phyloP scores from a whole-genome alignment of 495 filamentous ascomycete genomes.

The Penicillium bialowiezense region DNA sequence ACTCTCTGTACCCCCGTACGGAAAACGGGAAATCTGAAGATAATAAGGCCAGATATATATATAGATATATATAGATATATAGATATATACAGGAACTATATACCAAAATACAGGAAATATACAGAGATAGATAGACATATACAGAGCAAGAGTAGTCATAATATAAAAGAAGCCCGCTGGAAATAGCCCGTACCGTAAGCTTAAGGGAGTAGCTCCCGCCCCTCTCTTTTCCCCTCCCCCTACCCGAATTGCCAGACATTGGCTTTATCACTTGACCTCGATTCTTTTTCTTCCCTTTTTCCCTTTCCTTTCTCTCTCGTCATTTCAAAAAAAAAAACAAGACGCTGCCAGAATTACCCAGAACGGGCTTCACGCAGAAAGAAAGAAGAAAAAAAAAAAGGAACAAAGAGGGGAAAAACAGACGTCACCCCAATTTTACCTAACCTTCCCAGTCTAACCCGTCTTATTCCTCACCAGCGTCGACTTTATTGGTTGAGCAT shows the following conservation, averaged over 20 bases:
- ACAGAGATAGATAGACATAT: no score
- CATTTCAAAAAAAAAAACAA: no score
- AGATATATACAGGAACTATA: no score
- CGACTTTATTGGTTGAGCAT: slow-evolving; percentile 10
- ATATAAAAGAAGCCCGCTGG: no score
- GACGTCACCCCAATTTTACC: slow-evolving; percentile 7
- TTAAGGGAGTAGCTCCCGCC: slow-evolving; percentile 32
- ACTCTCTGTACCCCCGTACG: no score
- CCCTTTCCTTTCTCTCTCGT: background rate
- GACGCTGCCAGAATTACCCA: no score
- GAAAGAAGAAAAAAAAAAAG: background rate
- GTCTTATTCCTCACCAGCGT: slow-evolving; percentile 5
- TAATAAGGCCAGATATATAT: background rate
- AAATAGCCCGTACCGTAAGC: no score
- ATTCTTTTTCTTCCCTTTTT: slow-evolving; percentile 42
- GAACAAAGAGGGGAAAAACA: background rate
- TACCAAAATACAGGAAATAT: no score
- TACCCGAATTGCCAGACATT: slow-evolving; percentile 57
- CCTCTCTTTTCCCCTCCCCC: slow-evolving; percentile 23
- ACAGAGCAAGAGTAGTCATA: no score
- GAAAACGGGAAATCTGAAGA: no score
- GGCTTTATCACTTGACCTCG: slow-evolving; percentile 66
- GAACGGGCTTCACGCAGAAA: background rate
- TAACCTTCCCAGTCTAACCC: slow-evolving; percentile 12
- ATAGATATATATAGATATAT: background rate